These are phyloP conservation scores for Lachancea quebecensis DNA, from an alignment of 805 yeast species.

Conservation along the genomic window DNA sequence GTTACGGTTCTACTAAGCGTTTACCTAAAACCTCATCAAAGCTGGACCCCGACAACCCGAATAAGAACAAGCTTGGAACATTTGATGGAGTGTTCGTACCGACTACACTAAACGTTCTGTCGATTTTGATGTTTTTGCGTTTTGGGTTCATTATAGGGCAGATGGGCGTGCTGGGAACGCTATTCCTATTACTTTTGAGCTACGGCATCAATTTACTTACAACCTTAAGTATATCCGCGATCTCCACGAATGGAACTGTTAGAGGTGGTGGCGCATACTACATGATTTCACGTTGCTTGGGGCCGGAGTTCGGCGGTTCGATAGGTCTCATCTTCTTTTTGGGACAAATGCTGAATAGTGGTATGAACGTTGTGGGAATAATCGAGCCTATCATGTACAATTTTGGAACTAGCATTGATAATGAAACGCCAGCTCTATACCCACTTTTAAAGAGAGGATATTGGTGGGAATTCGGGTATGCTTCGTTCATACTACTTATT, in stretches of 20 bases:
- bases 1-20: constrained; percentile 21
- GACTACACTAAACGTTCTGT: constrained; percentile 83
- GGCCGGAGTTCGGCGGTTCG: constrained; percentile 98
- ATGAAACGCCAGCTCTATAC: constrained; percentile 33
- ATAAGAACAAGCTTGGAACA: constrained; percentile 58
- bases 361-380: constrained; percentile 92
- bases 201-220: constrained; percentile 79
- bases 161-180: constrained; percentile 78
- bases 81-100: constrained; percentile 90
- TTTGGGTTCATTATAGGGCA: constrained; percentile 96
- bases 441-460: constrained; percentile 61
- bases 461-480: constrained; percentile 63
- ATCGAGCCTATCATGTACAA: constrained; percentile 83
- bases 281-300: constrained; percentile 90
- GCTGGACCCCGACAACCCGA: constrained; percentile 29
- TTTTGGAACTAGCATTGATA: constrained; percentile 59
- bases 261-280: constrained; percentile 98
- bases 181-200: constrained; percentile 60
- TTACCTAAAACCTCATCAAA: constrained; percentile 23
- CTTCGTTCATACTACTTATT: constrained; percentile 57
- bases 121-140: constrained; percentile 89
- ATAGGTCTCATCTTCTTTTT: constrained; percentile 90
- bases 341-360: constrained; percentile 88
- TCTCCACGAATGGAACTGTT: constrained; percentile 95
- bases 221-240: constrained; percentile 86